Conservation (phyloP, 2,329 filamentous ascomycete genomes). For the Pseudogymnoascus sp. region DNA sequence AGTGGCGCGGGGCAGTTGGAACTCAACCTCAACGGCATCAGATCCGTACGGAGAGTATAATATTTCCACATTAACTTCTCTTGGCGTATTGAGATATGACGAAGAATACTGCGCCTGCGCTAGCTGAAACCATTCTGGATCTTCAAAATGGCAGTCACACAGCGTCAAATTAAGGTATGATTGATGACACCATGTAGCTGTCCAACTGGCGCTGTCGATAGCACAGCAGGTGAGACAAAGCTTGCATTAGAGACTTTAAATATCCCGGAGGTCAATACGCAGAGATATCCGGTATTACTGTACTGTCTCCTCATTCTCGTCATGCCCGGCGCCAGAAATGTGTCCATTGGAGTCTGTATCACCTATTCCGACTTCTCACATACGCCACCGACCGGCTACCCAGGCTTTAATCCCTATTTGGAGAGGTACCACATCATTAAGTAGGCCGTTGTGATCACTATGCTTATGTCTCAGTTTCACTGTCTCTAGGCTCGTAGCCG, state of each 20-base stretch:
- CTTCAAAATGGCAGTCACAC: background rate
- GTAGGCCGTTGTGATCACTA: background rate
- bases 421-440: background rate
- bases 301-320: too few species aligned
- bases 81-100: background rate
- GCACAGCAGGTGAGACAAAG: background rate
- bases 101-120: background rate
- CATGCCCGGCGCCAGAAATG: background rate
- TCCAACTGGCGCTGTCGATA: background rate
- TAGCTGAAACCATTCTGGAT: background rate
- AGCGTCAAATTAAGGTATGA: background rate
- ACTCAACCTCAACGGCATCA: background rate
- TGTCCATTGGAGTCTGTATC: background rate
- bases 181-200: background rate
- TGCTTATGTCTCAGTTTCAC: background rate
- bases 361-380: background rate
- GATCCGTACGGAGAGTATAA: background rate
- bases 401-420: background rate
- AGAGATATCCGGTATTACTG: background rate
- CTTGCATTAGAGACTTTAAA: background rate
- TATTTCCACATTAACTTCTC: background rate
- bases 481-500: background rate
- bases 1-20: background rate
- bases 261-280: background rate
- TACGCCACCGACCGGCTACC: background rate